Evolutionary conservation across 768 basidiomycete species (phyloP).

Genomic region (Gymnopilus dilepis): DNA sequence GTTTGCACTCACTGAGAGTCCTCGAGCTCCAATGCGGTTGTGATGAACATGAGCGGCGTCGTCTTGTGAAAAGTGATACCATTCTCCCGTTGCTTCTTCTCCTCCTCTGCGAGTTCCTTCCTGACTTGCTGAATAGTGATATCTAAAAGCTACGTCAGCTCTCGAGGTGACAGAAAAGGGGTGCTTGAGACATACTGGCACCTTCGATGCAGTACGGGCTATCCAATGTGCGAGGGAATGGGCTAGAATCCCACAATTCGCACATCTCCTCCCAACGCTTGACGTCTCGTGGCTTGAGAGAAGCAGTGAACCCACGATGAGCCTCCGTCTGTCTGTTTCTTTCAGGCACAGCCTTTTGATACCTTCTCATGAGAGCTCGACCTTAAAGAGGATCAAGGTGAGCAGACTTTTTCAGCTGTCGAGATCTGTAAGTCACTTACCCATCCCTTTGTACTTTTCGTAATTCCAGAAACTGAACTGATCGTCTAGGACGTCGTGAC

Average conservation of each 20-base stretch:
- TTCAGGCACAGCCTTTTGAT: not conserved
- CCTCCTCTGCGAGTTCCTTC: not conserved
- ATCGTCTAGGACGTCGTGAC: conserved; percentile 37
- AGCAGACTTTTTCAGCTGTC: not conserved
- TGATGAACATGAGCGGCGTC: not conserved
- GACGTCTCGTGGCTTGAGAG: not conserved
- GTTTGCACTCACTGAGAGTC: not conserved
- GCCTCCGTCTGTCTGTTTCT: not conserved
- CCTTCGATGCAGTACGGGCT: not conserved
- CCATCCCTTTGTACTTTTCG: conserved; percentile 18
- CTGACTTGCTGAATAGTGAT: not conserved
- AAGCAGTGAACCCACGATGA: not conserved
- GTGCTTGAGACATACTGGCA: not conserved
- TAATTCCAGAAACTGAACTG: conserved; percentile 33
- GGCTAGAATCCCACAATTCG: not conserved
- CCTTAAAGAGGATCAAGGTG: not conserved
- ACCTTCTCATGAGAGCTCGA: not conserved
- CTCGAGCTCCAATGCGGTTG: not conserved
- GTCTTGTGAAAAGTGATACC: not conserved
- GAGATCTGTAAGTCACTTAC: too few species aligned
- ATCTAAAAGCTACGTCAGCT: not conserved
- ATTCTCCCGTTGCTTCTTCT: not conserved
- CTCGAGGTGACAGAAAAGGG: not conserved
- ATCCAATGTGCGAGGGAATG: not conserved
- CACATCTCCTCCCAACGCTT: not conserved